Evolutionary conservation across 192 early-diverging fungal genomes (phyloP), one percentile per base, ranked within the genome.

Genomic region (Linnemannia exigua): DNA sequence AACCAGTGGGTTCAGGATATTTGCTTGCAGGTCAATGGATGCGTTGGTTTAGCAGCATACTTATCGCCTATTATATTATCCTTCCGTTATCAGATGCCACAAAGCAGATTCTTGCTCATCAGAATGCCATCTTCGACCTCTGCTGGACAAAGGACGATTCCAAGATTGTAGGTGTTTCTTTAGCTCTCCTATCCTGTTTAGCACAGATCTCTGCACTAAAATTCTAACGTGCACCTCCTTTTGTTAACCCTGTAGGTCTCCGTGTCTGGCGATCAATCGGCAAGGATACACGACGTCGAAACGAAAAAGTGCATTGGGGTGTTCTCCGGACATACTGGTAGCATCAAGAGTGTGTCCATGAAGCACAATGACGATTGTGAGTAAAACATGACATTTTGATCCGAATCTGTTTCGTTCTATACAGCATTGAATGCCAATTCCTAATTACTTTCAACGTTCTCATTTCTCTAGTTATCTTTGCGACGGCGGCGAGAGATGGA

Each of bases 81-180:
- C 0, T 41, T 33, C 22, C 1, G 16, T 16, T 16, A 16, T 38
- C 69, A 81, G 80, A 44, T 20, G 19, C 20, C 0, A 82, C 74
- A 3, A 36, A 54, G 7, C 75, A 73, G 3, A 94, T 94, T 67
- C 75, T 88, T 44, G 95, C 93, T 0, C 97, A 98, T 67, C 81
- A 90, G 38, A 96, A 96, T 86, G 93, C 96, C 5, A 90, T 96
- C n/a, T 94, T 96, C 68, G 97, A 98, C 82, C 79, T 96, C 9
- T 89, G 90, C 37, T 98, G 96, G 96, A 92, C 92, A 37, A 77
- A 76, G 7, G 93, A 96, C 75, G 94, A 96, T 81, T 76, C 81
- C 20, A 88, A 84, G 66, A 73, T 95, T 61, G 94, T 94, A 89
- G 51, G 84, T 33, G 25, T 17, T 5, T 19, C 47, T 37, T 74